These are phyloP conservation scores for Mortierella sp. DNA, from an alignment of 371 early-diverging fungal genomes.

Conservation along the genomic window DNA sequence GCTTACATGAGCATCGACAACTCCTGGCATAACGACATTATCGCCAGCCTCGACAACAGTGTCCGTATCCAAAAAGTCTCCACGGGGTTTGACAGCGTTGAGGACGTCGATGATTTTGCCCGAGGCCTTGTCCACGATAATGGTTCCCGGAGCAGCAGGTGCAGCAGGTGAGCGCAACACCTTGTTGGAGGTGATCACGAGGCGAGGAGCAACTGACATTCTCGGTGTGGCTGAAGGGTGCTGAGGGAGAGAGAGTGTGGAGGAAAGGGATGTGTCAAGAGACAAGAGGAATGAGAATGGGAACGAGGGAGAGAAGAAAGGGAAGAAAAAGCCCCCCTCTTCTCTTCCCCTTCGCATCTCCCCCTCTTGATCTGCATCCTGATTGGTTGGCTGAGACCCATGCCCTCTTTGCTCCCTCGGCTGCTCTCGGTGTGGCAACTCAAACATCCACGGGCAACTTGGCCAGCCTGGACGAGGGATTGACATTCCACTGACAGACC, in stretches of 20 bases:
- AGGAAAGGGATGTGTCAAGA: background rate
- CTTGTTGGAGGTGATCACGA: slow-evolving; percentile 46
- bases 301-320: background rate
- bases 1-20: slow-evolving; percentile 79
- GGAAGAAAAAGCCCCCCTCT: slow-evolving; percentile 1
- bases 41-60: slow-evolving; percentile 62
- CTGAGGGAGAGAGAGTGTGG: background rate
- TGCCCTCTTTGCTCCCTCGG: no score
- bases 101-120: slow-evolving; percentile 64
- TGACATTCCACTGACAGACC: background rate
- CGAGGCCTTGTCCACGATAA: slow-evolving; percentile 60
- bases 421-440: no score
- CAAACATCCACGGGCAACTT: slow-evolving; percentile 18
- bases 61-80: slow-evolving; percentile 23
- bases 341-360: no score
- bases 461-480: no score
- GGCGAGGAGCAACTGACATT: slow-evolving; percentile 26
- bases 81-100: slow-evolving; percentile 32
- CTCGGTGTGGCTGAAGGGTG: background rate
- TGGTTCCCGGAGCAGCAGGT: slow-evolving; percentile 55
- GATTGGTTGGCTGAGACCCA: slow-evolving; percentile 12
- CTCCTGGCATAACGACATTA: slow-evolving; percentile 76
- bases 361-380: slow-evolving; percentile 4
- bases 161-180: slow-evolving; percentile 60
- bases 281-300: background rate